These are phyloP conservation scores for Calamus simplicifolius DNA, from an alignment of 176 grass and related monocot species.

Conservation along the genomic window DNA sequence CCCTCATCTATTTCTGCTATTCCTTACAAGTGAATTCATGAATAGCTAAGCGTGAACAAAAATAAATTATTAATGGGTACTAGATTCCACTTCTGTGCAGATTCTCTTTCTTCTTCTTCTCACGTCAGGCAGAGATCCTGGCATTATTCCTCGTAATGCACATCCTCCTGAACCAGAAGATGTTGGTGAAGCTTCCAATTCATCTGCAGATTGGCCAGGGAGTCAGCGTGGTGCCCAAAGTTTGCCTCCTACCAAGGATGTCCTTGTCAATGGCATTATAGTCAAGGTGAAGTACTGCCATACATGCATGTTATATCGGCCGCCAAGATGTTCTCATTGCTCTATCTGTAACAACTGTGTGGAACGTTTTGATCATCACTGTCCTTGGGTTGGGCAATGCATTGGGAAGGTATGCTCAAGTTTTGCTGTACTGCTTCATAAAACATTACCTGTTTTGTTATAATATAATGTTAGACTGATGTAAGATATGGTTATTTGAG, in stretches of 20 bases:
- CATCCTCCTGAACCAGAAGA: constrained; percentile 61
- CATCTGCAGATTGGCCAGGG: constrained; percentile 51
- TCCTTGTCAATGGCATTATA: constrained; percentile 54
- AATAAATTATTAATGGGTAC: no score
- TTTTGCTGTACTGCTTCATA: background rate
- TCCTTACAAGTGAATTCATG: no score
- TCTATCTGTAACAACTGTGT: constrained; percentile 32
- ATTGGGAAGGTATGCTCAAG: constrained; percentile 56
- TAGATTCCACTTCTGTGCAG: constrained; percentile 12
- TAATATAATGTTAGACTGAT: no score
- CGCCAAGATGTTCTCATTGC: constrained; percentile 61
- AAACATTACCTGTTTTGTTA: no score
- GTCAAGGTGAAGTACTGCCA: constrained; percentile 75
- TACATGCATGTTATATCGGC: constrained; percentile 84
- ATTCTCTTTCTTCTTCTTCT: constrained; percentile 54
- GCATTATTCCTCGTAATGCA: constrained; percentile 57
- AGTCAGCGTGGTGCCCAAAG: constrained; percentile 24
- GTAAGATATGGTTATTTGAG: background rate
- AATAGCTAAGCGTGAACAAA: no score
- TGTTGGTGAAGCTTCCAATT: constrained; percentile 37
- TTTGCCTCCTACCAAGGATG: constrained; percentile 54
- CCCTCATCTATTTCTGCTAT: no score
- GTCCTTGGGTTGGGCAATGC: constrained; percentile 73
- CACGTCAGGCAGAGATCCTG: constrained; percentile 61
- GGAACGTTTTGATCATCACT: constrained; percentile 66